A percentile compares a stretch with the other conserved stretches of the same genome.
Evolutionary conservation across 768 basidiomycete genomes (phyloP).

Genomic region (Xerocomellus amylosporus): DNA sequence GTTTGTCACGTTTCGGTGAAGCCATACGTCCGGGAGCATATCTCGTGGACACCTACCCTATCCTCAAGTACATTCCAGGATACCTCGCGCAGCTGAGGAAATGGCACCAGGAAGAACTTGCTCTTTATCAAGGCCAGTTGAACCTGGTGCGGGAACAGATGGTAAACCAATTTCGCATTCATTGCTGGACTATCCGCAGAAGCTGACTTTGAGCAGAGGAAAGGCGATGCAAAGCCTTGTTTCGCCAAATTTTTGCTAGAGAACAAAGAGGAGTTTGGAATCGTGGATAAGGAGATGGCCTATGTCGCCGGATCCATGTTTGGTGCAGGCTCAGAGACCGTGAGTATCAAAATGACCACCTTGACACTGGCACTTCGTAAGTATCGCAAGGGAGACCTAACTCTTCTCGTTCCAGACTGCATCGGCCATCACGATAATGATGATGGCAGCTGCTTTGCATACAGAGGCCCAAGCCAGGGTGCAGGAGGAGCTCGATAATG

Average conservation of each 20-base stretch:
- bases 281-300: slow-evolving; percentile 36
- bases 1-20: slow-evolving; percentile 25
- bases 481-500: slow-evolving; percentile 51
- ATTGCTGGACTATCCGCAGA: too few relatives aligned
- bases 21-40: slow-evolving; percentile 25
- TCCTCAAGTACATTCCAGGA: slow-evolving; percentile 23
- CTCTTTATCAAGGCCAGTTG: slow-evolving; percentile 32
- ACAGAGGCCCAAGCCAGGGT: slow-evolving; percentile 48
- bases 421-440: slow-evolving; percentile 50
- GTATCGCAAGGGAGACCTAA: neutral
- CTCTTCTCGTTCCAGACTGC: slow-evolving; percentile 25
- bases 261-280: slow-evolving; percentile 29
- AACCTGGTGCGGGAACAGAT: slow-evolving; percentile 28
- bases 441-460: slow-evolving; percentile 54
- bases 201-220: slow-evolving; percentile 16
- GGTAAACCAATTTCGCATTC: slow-evolving; percentile 14
- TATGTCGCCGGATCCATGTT: slow-evolving; percentile 44
- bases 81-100: slow-evolving; percentile 50
- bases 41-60: slow-evolving; percentile 27
- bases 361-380: too few relatives aligned
- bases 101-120: slow-evolving; percentile 47
- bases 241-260: slow-evolving; percentile 40
- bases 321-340: slow-evolving; percentile 42
- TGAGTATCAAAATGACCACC: slow-evolving; percentile 12
- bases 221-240: slow-evolving; percentile 26